Percentiles rank a stretch among this genome's conserved stretches.
These are phyloP conservation scores for Zopfia rhizophila DNA, from an alignment of 2,329 filamentous ascomycete genomes.

Conservation along the genomic window DNA sequence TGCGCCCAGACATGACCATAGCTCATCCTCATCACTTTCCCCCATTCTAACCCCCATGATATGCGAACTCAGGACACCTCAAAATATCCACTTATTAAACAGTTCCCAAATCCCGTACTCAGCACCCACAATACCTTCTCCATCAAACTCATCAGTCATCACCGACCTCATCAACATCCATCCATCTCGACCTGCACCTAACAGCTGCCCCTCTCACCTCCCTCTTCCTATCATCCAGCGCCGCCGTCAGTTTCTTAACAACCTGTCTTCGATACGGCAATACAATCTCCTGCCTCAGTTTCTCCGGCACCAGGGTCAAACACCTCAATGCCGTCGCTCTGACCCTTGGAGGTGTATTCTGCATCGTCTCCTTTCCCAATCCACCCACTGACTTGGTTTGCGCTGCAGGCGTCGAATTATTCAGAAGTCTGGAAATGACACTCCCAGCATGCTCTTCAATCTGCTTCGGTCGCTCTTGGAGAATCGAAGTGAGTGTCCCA, in stretches of 20 bases:
- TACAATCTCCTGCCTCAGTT: conserved; percentile 62
- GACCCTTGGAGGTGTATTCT: conserved; percentile 52
- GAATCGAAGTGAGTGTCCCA: conserved; percentile 66
- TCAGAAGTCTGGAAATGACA: conserved; percentile 66
- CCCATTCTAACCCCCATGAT: too few relatives aligned
- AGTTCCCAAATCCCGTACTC: too few relatives aligned
- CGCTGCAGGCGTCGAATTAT: conserved; percentile 45
- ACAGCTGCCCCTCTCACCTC: conserved; percentile 71
- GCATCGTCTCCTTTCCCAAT: conserved; percentile 20
- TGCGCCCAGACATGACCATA: too few relatives aligned
- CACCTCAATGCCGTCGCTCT: conserved; percentile 61
- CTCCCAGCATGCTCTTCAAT: conserved; percentile 67
- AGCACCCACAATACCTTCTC: too few relatives aligned
- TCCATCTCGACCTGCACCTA: conserved; percentile 69
- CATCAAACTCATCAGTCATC: conserved; percentile 60
- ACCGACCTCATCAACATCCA: conserved; percentile 67
- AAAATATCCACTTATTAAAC: too few relatives aligned
- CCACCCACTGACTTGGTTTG: conserved; percentile 5
- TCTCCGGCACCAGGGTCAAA: conserved; percentile 59
- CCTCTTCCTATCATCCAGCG: conserved; percentile 71
- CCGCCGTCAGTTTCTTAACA: conserved; percentile 63
- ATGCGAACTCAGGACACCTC: too few relatives aligned
- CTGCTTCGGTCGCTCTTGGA: conserved; percentile 65
- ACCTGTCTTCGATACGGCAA: conserved; percentile 68
- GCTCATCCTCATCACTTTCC: too few relatives aligned